A percentile compares a stretch with the other conserved stretches of the same genome.
Conservation (phyloP, 345 rosid genomes). For the Mallotus nudiflorus region DNA sequence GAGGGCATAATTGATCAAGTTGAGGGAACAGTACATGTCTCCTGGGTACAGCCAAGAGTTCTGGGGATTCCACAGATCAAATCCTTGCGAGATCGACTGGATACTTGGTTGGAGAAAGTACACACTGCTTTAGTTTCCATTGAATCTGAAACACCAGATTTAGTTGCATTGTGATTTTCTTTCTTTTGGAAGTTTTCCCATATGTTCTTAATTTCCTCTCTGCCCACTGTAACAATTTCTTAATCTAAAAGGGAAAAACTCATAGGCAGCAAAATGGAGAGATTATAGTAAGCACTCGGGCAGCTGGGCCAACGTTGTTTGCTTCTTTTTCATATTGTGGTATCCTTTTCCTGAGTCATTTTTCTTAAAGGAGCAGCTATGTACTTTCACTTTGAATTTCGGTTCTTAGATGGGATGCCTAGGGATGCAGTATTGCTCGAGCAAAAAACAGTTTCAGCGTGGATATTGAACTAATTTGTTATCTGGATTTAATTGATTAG, state of each 20-base stretch:
- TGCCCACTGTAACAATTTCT: conserved; percentile 17
- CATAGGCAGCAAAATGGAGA: conserved; percentile 1
- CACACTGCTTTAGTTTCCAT: conserved; percentile 75
- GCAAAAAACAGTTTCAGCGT: no score
- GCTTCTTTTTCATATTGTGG: conserved; percentile 10
- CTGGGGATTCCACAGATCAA: conserved; percentile 89
- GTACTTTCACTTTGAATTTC: neutral
- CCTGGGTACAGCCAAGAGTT: conserved; percentile 99
- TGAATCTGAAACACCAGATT: conserved; percentile 99
- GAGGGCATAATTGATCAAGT: conserved; percentile 99
- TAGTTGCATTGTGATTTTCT: conserved; percentile 62
- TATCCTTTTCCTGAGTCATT: conserved; percentile 8
- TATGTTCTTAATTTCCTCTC: neutral
- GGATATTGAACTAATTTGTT: no score
- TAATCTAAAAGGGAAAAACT: neutral
- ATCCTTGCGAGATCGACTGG: conserved; percentile 81
- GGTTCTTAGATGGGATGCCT: no score
- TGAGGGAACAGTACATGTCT: conserved; percentile 80
- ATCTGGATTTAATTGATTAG: no score
- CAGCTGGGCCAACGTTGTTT: no score
- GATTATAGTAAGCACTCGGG: neutral
- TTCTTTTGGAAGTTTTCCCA: neutral
- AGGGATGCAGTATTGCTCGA: no score
- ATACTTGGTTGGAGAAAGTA: conserved; percentile 84
- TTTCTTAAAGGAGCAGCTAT: neutral